Percentiles rank a stretch among this genome's conserved stretches.
Evolutionary conservation across 495 filamentous ascomycete species (phyloP).

Genomic region (Aspergillus sparsus): DNA sequence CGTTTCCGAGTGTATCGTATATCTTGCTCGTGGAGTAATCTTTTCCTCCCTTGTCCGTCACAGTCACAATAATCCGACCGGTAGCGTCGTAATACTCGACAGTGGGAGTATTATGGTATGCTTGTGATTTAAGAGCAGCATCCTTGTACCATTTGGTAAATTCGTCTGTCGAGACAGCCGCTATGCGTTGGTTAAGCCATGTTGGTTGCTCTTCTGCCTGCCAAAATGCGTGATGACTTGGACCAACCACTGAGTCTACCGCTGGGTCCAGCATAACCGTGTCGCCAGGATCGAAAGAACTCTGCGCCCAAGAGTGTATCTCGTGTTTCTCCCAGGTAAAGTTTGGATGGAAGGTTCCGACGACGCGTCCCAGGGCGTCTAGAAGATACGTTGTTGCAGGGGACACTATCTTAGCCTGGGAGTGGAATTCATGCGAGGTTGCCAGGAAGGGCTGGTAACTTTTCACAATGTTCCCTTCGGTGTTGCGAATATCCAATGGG

Average conservation of each 20-base stretch:
- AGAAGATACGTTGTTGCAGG: neutral
- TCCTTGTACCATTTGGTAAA: neutral
- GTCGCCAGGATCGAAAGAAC: too few species aligned
- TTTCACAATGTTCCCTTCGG: neutral
- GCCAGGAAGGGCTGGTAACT: neutral
- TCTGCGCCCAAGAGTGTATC: too few species aligned
- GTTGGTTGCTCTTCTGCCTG: neutral
- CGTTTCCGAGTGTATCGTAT: constrained; percentile 28
- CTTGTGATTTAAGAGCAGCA: constrained; percentile 23
- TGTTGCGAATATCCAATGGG: neutral
- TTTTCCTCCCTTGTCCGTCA: constrained; percentile 16
- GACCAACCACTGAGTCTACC: too few species aligned
- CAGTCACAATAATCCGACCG: constrained; percentile 17
- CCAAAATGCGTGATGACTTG: neutral
- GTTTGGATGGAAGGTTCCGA: too few species aligned
- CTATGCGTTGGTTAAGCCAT: too few species aligned
- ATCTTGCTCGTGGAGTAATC: constrained; percentile 2
- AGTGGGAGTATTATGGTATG: constrained; percentile 29
- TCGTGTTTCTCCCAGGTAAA: too few species aligned
- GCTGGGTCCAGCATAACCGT: too few species aligned
- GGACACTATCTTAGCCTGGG: constrained; percentile 16
- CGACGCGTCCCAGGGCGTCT: neutral
- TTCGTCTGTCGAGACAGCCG: neutral
- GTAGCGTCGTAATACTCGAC: constrained; percentile 22
- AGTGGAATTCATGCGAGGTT: constrained; percentile 12